Base-by-base conservation (phyloP, 768 basidiomycete genomes). In the Asterophora lycoperdoides region DNA sequence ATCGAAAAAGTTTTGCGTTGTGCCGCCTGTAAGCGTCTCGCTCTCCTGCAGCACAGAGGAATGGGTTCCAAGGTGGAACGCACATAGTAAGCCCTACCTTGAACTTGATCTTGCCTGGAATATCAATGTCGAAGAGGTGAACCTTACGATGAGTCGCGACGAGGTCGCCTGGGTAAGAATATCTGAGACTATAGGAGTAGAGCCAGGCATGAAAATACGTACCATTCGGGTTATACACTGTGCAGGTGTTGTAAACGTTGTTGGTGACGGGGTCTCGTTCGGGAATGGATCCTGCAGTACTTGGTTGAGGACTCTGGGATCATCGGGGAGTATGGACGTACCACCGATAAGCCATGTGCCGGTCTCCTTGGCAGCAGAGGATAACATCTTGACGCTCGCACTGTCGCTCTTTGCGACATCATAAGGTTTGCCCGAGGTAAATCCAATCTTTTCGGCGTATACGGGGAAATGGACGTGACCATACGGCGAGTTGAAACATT, bases 61-160 rank as follows among this genome's bases (percentile, higher is more conserved):
- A 55, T 44, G 46, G 15, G 33, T n/a, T n/a, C n/a, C 28, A 43
- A 19, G 23, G 23, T 26, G 20, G 10, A 10, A 17, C 10, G 18
- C 14, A 38, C 34, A 9, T n/a, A n/a, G 36, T 23, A 41, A 36
- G 23, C 36, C 55, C 36, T 48, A 84, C 92, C 74, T 89, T 90
- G 77, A 93, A 93, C 15, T 67, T 89, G 63, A 95, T 93, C 63
- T 89, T 85, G 13, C 91, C 92, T 0, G 89, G 88, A 44, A 99
- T 95, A 61, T 98, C 93, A 53, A 98, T 97, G 64, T 99, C 95
- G 66, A 98, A 99, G 4, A 99, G 73, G 62, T 99, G 96, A 1
- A 98, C 79, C 67, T 99, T 99, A 45, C 95, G 84, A 68, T 98
- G 93, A 33, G 78, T 81, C 0, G 87, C 86, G 11, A 98, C 79